These are phyloP conservation scores for Saprolegnia diclina DNA, from an alignment of 352 stramenopile species.

Conservation along the genomic window DNA sequence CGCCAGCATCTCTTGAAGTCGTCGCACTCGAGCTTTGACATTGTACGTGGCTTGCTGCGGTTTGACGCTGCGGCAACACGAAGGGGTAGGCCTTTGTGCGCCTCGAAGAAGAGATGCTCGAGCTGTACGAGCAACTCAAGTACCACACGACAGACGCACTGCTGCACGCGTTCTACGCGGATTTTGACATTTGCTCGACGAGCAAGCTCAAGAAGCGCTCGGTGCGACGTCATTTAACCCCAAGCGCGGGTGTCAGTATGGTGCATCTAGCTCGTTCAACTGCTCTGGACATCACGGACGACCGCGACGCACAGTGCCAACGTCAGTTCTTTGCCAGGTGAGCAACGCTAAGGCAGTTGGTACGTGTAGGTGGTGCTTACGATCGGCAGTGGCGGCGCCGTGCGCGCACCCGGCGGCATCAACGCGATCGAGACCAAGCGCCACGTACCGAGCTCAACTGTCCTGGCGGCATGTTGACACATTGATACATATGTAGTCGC, in stretches of 20 bases:
- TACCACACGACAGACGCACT: constrained; percentile 36
- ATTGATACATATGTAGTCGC: constrained; percentile 33
- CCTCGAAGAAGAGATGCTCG: constrained; percentile 46
- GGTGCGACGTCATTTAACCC: constrained; percentile 33
- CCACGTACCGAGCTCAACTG: constrained; percentile 34
- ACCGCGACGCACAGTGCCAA: constrained; percentile 54
- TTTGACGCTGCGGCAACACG: background rate
- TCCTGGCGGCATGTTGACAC: background rate
- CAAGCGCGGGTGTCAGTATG: background rate
- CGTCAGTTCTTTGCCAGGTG: constrained; percentile 44
- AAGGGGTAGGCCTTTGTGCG: constrained; percentile 40
- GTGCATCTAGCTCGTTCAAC: constrained; percentile 38
- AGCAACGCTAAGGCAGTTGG: constrained; percentile 32
- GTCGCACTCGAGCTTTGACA: constrained; percentile 10
- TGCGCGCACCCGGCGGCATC: constrained; percentile 27
- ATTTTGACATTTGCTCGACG: constrained; percentile 45
- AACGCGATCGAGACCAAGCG: constrained; percentile 38
- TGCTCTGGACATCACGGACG: constrained; percentile 61
- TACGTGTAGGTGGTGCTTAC: constrained; percentile 26
- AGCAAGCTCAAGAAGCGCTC: constrained; percentile 70
- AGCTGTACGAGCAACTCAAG: constrained; percentile 59
- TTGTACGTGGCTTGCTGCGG: background rate
- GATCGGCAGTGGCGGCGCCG: background rate
- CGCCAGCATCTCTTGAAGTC: constrained; percentile 7
- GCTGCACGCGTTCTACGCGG: constrained; percentile 52